phyloP scores from a whole-genome alignment of 1,284 basidiomycete genomes.

The Pyrrhoderma lamaoense region DNA sequence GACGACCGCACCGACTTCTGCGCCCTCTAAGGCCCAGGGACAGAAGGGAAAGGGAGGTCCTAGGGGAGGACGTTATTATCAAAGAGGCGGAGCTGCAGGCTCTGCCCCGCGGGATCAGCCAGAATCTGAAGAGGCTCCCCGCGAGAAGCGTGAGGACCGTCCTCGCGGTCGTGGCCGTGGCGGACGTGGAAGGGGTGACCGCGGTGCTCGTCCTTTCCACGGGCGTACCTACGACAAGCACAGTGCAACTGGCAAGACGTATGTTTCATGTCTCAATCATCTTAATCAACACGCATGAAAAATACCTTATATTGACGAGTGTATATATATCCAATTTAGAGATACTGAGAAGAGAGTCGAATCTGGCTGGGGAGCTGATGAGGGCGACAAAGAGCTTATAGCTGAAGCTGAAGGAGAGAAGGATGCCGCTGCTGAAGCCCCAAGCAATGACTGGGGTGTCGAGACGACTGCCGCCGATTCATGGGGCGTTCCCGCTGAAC shows the following conservation, averaged over 20 bases:
- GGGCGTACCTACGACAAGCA: constrained; percentile 76
- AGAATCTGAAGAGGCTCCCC: constrained; percentile 27
- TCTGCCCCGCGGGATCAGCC: constrained; percentile 27
- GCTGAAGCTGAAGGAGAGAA: constrained; percentile 60
- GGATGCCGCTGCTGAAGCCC: constrained; percentile 30
- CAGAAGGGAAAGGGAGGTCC: constrained; percentile 51
- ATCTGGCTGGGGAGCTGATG: constrained; percentile 88
- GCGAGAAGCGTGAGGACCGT: constrained; percentile 31
- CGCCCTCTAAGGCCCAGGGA: constrained; percentile 18
- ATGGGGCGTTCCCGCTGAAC: constrained; percentile 34
- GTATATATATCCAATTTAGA: constrained; percentile 32
- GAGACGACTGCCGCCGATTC: constrained; percentile 23
- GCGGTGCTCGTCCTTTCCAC: constrained; percentile 49
- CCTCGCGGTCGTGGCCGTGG: constrained; percentile 34
- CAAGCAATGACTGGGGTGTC: constrained; percentile 24
- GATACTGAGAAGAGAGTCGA: constrained; percentile 90
- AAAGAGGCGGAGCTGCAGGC: constrained; percentile 42
- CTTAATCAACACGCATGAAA: constrained; percentile 1
- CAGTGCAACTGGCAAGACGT: constrained; percentile 77
- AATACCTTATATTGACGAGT: constrained; percentile 19
- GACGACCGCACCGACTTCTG: constrained; percentile 1
- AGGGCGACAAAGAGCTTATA: constrained; percentile 71
- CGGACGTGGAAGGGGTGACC: constrained; percentile 35
- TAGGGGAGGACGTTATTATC: constrained; percentile 68
- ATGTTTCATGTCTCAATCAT: constrained; percentile 31